Evolutionary conservation across 2,329 filamentous ascomycete genomes (phyloP).

Genomic region (Clarireedia homoeocarpa): DNA sequence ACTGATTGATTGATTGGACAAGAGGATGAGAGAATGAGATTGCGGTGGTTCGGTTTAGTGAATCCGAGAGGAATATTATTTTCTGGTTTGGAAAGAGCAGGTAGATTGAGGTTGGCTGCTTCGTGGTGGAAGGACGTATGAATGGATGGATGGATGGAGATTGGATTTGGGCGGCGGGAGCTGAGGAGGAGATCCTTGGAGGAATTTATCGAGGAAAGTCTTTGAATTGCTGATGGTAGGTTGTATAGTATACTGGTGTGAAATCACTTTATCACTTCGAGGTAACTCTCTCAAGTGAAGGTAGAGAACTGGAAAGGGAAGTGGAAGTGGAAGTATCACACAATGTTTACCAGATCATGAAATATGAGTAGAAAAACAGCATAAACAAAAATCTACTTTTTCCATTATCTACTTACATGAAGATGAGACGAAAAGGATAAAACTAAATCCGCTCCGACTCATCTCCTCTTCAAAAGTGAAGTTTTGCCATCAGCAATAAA

Average conservation of each 20-base stretch:
- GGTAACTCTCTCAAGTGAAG: no score
- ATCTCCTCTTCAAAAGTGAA: conserved; percentile 2
- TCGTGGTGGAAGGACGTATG: background rate
- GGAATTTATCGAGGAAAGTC: no score
- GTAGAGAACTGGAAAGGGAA: no score
- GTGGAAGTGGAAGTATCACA: no score
- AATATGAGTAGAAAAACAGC: no score
- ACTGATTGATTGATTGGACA: background rate
- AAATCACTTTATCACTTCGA: no score
- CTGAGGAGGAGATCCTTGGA: no score
- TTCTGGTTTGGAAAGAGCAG: background rate
- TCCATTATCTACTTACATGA: no score
- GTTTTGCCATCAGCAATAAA: background rate
- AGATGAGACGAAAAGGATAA: background rate
- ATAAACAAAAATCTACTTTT: no score
- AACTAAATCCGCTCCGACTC: background rate
- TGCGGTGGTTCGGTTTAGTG: background rate
- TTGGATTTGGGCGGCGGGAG: background rate
- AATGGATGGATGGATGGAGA: background rate
- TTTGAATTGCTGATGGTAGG: no score
- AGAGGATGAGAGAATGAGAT: background rate
- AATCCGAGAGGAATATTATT: background rate
- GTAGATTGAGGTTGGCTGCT: background rate
- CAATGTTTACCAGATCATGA: no score
- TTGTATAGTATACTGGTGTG: no score